Percentiles rank a stretch among this genome's conserved stretches.
Evolutionary conservation across 208 protist genomes (phyloP).

Genomic region (Crithidia sp.): DNA sequence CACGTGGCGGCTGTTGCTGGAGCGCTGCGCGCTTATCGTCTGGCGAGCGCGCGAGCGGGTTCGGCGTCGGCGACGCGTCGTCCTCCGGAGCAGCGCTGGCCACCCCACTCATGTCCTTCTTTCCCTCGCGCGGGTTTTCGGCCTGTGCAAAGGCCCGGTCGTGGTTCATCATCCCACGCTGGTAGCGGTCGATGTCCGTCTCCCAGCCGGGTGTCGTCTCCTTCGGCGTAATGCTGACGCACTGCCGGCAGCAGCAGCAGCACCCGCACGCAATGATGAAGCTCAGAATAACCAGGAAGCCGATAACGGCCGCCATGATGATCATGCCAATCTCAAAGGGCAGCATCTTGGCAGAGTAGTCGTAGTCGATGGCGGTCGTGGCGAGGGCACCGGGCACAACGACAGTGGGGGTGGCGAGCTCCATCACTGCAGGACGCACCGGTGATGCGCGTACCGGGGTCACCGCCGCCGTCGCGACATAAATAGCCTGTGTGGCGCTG

Average conservation of each 20-base stretch:
- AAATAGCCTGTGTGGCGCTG: conserved; percentile 17
- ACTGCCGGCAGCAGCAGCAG: conserved; percentile 37
- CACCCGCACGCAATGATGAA: conserved; percentile 16
- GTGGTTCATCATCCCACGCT: background rate
- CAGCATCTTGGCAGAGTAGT: conserved; percentile 15
- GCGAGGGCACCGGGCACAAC: conserved; percentile 2
- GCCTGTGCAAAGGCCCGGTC: background rate
- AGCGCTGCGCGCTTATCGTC: too few species aligned
- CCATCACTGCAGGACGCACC: background rate
- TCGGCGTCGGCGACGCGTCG: background rate
- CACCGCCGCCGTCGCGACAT: conserved; percentile 2
- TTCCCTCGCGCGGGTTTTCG: background rate
- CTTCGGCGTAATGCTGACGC: conserved; percentile 4
- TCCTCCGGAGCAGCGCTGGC: background rate
- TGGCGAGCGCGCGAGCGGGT: background rate
- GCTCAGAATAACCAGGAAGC: conserved; percentile 28
- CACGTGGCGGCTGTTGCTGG: background rate
- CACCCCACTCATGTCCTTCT: background rate
- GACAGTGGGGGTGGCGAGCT: background rate
- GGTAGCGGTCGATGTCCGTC: background rate
- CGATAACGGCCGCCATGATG: conserved; percentile 33
- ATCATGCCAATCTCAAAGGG: conserved; percentile 31
- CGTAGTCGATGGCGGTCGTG: conserved; percentile 17
- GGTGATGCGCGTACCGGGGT: background rate
- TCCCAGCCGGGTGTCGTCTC: background rate